Evolutionary conservation across 768 basidiomycete species (phyloP).

Genomic region (Sporobolomyces phaffii): DNA sequence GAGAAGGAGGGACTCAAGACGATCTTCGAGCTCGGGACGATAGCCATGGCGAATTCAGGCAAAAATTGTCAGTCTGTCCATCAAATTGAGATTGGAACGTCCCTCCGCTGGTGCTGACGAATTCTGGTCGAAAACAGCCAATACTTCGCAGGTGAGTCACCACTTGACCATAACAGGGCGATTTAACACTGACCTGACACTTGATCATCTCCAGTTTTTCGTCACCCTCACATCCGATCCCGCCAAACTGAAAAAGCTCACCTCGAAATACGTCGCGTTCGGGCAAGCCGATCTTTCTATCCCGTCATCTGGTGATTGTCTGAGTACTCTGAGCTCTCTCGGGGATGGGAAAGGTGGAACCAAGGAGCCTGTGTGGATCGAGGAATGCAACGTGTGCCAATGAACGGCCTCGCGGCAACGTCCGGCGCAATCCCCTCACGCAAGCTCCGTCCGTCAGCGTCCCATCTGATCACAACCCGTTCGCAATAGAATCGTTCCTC

Average conservation of each 20-base stretch:
- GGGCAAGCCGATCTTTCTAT: conserved; percentile 45
- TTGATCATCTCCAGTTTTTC: conserved; percentile 51
- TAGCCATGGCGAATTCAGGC: conserved; percentile 56
- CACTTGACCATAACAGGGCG: too few species aligned
- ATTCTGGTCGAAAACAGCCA: too few species aligned
- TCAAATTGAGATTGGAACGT: too few species aligned
- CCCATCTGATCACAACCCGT: too few species aligned
- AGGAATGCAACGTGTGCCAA: conserved; percentile 46
- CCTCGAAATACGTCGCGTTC: conserved; percentile 54
- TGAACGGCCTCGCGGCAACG: background rate
- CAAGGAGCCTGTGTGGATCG: conserved; percentile 50
- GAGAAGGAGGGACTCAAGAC: conserved; percentile 54
- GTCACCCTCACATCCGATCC: conserved; percentile 52
- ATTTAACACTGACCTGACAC: background rate
- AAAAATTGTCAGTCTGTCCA: conserved; percentile 47
- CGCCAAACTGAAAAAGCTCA: conserved; percentile 50
- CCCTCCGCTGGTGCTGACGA: too few species aligned
- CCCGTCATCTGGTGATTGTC: conserved; percentile 44
- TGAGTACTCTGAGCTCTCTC: conserved; percentile 47
- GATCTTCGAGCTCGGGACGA: conserved; percentile 49
- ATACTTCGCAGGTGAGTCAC: conserved; percentile 35
- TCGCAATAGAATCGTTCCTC: too few species aligned
- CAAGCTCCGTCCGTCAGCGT: too few species aligned
- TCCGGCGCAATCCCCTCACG: too few species aligned
- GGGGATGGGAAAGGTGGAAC: conserved; percentile 47